Evolutionary conservation across 345 rosid species (phyloP).

Genomic region (Salix arbutifolia): DNA sequence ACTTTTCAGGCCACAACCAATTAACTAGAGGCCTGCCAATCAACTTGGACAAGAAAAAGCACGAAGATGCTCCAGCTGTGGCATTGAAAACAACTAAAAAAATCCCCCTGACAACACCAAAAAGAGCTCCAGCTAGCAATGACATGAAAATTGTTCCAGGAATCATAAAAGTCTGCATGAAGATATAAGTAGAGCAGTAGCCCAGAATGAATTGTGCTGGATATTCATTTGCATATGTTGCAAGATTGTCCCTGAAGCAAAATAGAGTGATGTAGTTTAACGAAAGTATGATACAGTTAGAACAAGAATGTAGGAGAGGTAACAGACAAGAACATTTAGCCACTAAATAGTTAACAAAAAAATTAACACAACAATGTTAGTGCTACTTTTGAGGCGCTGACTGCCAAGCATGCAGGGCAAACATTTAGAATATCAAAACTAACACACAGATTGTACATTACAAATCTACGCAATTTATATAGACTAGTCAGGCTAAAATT

Average conservation of each 20-base stretch:
- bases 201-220: constrained; percentile 84
- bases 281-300: not conserved
- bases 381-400: not conserved
- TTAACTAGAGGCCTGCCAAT: constrained; percentile 85
- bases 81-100: constrained; percentile 87
- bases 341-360: not conserved
- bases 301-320: not conserved
- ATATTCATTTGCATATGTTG: constrained; percentile 64
- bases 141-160: constrained; percentile 99
- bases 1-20: constrained; percentile 97
- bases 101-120: constrained; percentile 82
- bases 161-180: constrained; percentile 99
- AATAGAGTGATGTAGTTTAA: constrained; percentile 8
- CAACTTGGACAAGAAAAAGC: constrained; percentile 85
- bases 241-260: constrained; percentile 71
- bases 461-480: not conserved
- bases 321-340: not conserved
- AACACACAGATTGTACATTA: not conserved
- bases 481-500: not conserved
- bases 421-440: not conserved
- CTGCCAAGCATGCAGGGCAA: not conserved
- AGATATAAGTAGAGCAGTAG: constrained; percentile 91
- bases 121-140: constrained; percentile 94
- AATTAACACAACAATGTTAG: not conserved
- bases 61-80: constrained; percentile 89